These are phyloP conservation scores for Parathielavia appendiculata DNA, from an alignment of 495 filamentous ascomycete genomes.

Conservation along the genomic window DNA sequence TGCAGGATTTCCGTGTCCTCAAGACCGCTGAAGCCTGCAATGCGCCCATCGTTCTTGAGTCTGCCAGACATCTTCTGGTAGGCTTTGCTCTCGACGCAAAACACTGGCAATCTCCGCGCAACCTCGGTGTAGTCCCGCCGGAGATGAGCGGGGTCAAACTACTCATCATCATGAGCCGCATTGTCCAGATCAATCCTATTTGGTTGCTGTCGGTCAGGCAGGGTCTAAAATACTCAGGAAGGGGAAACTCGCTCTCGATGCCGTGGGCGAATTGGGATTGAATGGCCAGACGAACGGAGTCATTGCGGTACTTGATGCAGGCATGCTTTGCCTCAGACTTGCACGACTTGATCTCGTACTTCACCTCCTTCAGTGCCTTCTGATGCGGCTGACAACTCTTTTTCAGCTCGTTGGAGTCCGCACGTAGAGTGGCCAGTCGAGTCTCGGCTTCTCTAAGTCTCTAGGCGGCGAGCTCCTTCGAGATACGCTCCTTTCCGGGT, in stretches of 20 bases:
- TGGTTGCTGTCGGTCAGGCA: slow-evolving; percentile 15
- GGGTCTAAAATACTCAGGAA: not conserved
- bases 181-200: slow-evolving; percentile 22
- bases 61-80: slow-evolving; percentile 57
- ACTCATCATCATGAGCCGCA: slow-evolving; percentile 15
- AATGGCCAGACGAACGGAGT: slow-evolving; percentile 48
- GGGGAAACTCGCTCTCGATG: slow-evolving; percentile 39
- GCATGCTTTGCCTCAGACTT: slow-evolving; percentile 29
- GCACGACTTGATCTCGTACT: slow-evolving; percentile 31
- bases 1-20: slow-evolving; percentile 46
- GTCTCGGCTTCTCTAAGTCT: slow-evolving; percentile 8
- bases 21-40: slow-evolving; percentile 17
- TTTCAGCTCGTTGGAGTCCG: slow-evolving; percentile 27
- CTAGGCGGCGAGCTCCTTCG: slow-evolving; percentile 1
- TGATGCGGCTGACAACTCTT: slow-evolving; percentile 22
- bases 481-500: slow-evolving; percentile 2
- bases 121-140: slow-evolving; percentile 53
- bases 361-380: not conserved
- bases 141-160: slow-evolving; percentile 32
- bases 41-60: slow-evolving; percentile 35
- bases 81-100: slow-evolving; percentile 54
- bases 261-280: slow-evolving; percentile 54
- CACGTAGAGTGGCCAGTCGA: slow-evolving; percentile 17
- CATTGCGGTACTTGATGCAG: slow-evolving; percentile 53
- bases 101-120: slow-evolving; percentile 51